Conservation (phyloP, 106 monocot species). For the Iris macrosiphon region DNA sequence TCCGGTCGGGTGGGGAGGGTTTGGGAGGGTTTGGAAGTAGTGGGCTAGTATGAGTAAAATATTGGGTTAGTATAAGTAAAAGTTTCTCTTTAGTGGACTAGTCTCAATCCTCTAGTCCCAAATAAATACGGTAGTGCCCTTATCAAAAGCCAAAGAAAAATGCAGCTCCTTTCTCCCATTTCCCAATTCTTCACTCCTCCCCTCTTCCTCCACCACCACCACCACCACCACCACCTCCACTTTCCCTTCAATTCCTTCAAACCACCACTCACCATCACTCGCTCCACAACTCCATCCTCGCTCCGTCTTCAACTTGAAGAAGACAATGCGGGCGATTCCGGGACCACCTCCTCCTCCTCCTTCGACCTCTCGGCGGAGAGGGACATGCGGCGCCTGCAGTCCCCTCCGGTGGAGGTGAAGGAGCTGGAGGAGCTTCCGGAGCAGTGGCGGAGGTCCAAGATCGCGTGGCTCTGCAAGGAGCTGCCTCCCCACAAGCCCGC, state of each 20-base stretch:
- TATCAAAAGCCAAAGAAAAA: background rate
- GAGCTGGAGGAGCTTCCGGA: conserved; percentile 92
- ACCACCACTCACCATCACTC: background rate
- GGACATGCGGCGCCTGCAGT: conserved; percentile 26
- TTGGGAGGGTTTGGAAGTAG: too few relatives aligned
- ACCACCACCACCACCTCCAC: background rate
- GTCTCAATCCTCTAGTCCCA: background rate
- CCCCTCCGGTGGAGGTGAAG: conserved; percentile 49
- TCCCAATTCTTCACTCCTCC: background rate
- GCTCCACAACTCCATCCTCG: background rate
- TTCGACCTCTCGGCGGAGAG: conserved; percentile 19
- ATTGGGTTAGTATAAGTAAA: background rate
- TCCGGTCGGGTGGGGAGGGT: too few relatives aligned
- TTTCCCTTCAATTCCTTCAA: conserved; percentile 5
- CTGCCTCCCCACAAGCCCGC: conserved; percentile 76
- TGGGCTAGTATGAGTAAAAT: too few relatives aligned
- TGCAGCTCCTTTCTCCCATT: background rate
- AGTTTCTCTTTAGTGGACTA: background rate
- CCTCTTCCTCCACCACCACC: background rate
- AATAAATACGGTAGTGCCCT: background rate
- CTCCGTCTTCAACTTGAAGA: background rate
- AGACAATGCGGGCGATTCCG: conserved; percentile 6
- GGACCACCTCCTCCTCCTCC: conserved; percentile 2
- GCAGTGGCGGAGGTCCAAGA: conserved; percentile 83
- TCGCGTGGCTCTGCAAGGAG: conserved; percentile 99